These are phyloP conservation scores for Trichomonas gallinae DNA, from an alignment of 208 protist genomes.

Conservation along the genomic window DNA sequence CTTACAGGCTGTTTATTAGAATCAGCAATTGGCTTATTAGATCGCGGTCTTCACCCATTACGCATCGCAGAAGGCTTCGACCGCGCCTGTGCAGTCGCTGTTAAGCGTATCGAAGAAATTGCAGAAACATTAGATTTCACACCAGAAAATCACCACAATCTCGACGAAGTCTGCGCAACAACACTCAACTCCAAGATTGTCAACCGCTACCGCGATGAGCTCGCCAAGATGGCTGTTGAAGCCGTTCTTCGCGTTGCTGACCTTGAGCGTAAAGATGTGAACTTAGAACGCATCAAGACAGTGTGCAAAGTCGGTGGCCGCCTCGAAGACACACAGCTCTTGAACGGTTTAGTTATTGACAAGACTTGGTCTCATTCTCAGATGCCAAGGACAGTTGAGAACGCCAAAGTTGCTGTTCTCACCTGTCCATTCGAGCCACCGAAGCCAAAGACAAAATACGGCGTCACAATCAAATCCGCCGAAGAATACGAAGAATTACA, in stretches of 20 bases:
- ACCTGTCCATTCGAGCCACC: constrained; percentile 99
- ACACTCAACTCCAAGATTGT: constrained; percentile 65
- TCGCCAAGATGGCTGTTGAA: constrained; percentile 76
- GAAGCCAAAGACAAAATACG: constrained; percentile 99
- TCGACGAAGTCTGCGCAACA: constrained; percentile 89
- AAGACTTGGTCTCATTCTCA: constrained; percentile 94
- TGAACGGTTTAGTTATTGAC: constrained; percentile 97
- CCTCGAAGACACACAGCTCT: constrained; percentile 87
- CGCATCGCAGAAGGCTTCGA: constrained; percentile 95
- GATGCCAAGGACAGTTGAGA: constrained; percentile 64
- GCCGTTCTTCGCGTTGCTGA: constrained; percentile 95
- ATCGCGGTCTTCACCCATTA: constrained; percentile 93
- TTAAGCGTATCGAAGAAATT: constrained; percentile 69
- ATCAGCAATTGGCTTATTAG: constrained; percentile 79
- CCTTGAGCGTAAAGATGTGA: constrained; percentile 91
- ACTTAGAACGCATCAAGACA: constrained; percentile 99
- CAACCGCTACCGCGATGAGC: not conserved
- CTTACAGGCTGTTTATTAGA: constrained; percentile 94
- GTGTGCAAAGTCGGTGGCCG: constrained; percentile 80
- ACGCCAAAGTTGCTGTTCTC: constrained; percentile 98
- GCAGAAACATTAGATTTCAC: constrained; percentile 55
- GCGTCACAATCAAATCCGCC: constrained; percentile 71
- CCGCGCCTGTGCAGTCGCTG: constrained; percentile 78
- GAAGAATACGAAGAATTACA: constrained; percentile 60
- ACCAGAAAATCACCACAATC: constrained; percentile 54